A percentile compares a stretch with the other conserved stretches of the same genome.
These are phyloP conservation scores for Ilex aquifolium DNA, from an alignment of 257 asterid species.

Conservation along the genomic window DNA sequence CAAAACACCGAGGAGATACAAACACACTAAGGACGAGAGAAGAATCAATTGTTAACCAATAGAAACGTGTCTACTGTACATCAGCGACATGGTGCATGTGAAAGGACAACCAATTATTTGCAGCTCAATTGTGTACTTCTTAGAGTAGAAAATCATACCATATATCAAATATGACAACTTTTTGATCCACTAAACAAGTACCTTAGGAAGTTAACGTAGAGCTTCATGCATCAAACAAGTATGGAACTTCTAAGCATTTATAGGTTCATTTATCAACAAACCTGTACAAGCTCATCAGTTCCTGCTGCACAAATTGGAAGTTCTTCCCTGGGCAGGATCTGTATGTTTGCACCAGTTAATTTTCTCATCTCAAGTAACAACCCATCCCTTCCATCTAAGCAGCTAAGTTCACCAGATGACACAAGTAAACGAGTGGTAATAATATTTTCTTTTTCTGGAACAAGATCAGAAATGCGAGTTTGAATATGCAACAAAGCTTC, in stretches of 20 bases:
- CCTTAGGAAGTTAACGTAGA: neutral
- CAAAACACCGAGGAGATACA: slow-evolving; percentile 10
- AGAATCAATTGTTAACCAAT: neutral
- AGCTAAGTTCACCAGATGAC: slow-evolving; percentile 68
- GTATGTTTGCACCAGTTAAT: slow-evolving; percentile 58
- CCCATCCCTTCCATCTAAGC: slow-evolving; percentile 43
- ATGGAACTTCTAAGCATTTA: neutral
- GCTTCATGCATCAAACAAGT: neutral
- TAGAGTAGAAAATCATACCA: neutral
- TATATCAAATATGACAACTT: neutral
- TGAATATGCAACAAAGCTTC: slow-evolving; percentile 96
- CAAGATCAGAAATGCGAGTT: slow-evolving; percentile 74
- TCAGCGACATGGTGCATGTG: neutral
- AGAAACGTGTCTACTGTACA: neutral
- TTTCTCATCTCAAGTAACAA: slow-evolving; percentile 43
- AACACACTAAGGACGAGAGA: neutral
- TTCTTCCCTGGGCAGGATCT: slow-evolving; percentile 57
- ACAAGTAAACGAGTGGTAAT: slow-evolving; percentile 69
- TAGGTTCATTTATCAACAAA: slow-evolving; percentile 18
- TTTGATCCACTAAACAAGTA: neutral
- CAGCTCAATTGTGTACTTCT: neutral
- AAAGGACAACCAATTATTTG: neutral
- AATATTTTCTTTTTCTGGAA: slow-evolving; percentile 70
- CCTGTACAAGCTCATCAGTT: slow-evolving; percentile 72
- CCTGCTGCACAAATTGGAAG: slow-evolving; percentile 55